phyloP scores from a whole-genome alignment of 129 eudicot genomes.

The Saussurea involucrata region DNA sequence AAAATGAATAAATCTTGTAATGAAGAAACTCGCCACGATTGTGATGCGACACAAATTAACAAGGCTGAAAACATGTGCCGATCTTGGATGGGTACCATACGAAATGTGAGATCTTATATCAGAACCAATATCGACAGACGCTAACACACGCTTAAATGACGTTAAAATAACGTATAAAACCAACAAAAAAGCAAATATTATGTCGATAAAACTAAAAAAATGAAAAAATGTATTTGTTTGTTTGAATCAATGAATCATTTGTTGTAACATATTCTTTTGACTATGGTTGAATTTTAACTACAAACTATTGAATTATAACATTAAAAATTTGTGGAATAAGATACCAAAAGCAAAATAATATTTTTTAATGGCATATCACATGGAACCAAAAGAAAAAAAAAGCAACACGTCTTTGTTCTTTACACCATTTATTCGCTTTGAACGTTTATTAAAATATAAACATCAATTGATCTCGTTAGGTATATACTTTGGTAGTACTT shows the following conservation, averaged over 20 bases:
- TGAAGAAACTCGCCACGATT: too few relatives aligned
- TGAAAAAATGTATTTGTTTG: background rate
- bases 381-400: conserved; percentile 24
- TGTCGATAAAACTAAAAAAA: background rate
- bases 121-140: background rate
- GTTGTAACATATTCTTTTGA: too few relatives aligned
- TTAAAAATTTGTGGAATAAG: background rate
- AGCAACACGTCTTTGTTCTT: conserved; percentile 24
- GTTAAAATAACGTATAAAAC: background rate
- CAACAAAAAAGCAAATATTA: background rate
- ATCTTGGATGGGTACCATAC: too few relatives aligned
- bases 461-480: background rate
- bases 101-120: background rate
- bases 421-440: conserved; percentile 10
- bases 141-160: background rate
- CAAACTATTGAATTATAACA: background rate
- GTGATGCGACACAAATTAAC: background rate
- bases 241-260: too few relatives aligned
- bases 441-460: background rate
- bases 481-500: background rate
- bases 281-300: too few relatives aligned
- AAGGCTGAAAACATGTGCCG: too few relatives aligned
- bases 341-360: background rate
- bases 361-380: conserved; percentile 24
- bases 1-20: too few relatives aligned